Evolutionary conservation across 257 asterid genomes (phyloP).

Genomic region (Lycium ferocissimum): DNA sequence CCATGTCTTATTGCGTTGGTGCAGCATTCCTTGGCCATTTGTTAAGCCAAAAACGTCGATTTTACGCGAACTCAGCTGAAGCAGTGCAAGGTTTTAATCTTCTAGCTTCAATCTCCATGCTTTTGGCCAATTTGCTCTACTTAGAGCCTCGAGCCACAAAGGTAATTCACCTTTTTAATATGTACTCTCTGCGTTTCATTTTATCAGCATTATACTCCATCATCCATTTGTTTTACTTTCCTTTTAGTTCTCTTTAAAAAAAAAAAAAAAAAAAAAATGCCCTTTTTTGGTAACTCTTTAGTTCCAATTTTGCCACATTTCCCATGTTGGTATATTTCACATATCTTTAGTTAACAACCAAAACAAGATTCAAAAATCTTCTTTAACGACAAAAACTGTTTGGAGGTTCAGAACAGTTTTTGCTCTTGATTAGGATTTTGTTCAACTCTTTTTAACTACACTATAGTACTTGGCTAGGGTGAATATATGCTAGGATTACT

Average conservation of each 20-base stretch:
- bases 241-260: too few relatives aligned
- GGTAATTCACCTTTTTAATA: constrained; percentile 43
- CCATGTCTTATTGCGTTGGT: constrained; percentile 68
- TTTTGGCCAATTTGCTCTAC: constrained; percentile 55
- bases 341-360: too few relatives aligned
- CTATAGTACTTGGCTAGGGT: background rate
- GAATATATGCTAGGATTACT: background rate
- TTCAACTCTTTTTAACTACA: background rate
- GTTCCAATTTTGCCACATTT: too few relatives aligned
- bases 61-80: constrained; percentile 26
- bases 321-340: too few relatives aligned
- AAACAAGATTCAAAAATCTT: too few relatives aligned
- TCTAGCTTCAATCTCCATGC: constrained; percentile 47
- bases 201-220: background rate
- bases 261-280: too few relatives aligned
- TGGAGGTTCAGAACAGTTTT: background rate
- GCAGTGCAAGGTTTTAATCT: constrained; percentile 54
- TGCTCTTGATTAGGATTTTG: background rate
- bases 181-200: background rate
- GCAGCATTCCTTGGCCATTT: constrained; percentile 61
- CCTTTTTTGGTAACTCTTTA: too few relatives aligned
- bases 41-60: constrained; percentile 36
- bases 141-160: constrained; percentile 79
- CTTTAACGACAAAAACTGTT: too few relatives aligned
- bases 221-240: too few relatives aligned